Base-by-base conservation (phyloP, 306 rosid genomes). In the Heteromeles arbutifolia region DNA sequence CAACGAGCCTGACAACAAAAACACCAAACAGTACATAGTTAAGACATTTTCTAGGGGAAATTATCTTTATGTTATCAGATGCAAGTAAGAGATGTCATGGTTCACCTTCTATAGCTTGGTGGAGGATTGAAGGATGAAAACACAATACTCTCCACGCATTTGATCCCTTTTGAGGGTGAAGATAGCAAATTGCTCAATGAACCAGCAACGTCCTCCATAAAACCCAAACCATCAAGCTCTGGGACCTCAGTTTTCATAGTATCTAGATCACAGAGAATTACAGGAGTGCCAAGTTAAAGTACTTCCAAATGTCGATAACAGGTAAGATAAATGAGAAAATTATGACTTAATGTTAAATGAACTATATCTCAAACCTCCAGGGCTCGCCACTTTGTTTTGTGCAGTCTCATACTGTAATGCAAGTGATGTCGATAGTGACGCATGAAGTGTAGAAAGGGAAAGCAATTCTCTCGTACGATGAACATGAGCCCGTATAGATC, bases 71-170 rank as follows among this genome's bases (percentile, higher is more conserved):
- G 58, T 3, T 43, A 61, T 26, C 10, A 73, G 24, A 26, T 74
- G 56, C 69, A 61, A 43, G 57, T 14, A 24, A 32, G 8, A 65
- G 48, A 34, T 54, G 57, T 53, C 12, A 52, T 12, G 64, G 54
- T 26, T 59, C 86, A 90, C 99, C 97, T 88, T 89, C 99, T 91
- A 76, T 89, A 88, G 92, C 91, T 88, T 54, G 99, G 99, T 79
- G 99, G 97, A 72, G 98, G 99, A 84, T 96, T 96, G 59, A 96
- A 89, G 80, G 98, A 88, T 71, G 99, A 96, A 89, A 96, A 96
- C 73, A 92, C 97, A 77, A 96, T 75, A 86, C 92, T 88, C 84
- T 96, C 99, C 41, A 90, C 84, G 41, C 96, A 96, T 85, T 87
- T 89, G 80, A 89, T 85, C 86, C 90, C 99, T 87, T 87, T 88